phyloP scores from a whole-genome alignment of 768 basidiomycete genomes.

The Trametes coccinea region DNA sequence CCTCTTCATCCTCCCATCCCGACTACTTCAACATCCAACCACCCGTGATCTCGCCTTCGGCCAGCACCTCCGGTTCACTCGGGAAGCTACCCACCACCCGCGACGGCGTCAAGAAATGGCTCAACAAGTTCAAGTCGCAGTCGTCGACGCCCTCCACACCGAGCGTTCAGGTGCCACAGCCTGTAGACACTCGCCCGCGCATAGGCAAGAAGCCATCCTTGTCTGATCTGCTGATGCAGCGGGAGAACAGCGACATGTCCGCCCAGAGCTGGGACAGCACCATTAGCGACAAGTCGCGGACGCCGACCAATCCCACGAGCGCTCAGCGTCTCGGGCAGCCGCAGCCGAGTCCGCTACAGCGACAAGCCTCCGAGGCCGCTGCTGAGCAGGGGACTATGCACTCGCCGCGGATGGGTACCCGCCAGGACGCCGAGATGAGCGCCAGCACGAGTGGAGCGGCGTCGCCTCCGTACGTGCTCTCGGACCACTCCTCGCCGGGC shows the following conservation, averaged over 20 bases:
- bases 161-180: conserved; percentile 22
- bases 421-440: conserved; percentile 16
- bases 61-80: conserved; percentile 45
- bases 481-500: conserved; percentile 23
- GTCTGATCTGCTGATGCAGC: conserved; percentile 60
- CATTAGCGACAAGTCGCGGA: conserved; percentile 45
- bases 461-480: conserved; percentile 21
- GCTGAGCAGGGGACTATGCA: conserved; percentile 8
- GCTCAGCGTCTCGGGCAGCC: conserved; percentile 12
- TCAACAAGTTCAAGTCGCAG: conserved; percentile 54
- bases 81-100: conserved; percentile 68
- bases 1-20: conserved; percentile 48
- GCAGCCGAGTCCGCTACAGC: conserved; percentile 3
- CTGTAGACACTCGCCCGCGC: conserved; percentile 33
- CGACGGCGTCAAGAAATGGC: conserved; percentile 80
- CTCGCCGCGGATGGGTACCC: conserved; percentile 5
- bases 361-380: neutral
- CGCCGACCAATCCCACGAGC: conserved; percentile 45
- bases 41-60: conserved; percentile 11
- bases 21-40: conserved; percentile 29
- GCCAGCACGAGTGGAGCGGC: conserved; percentile 18
- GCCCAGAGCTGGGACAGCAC: conserved; percentile 67
- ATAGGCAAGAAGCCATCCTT: conserved; percentile 62
- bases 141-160: conserved; percentile 40
- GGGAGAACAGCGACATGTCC: conserved; percentile 56